Evolutionary conservation across 345 rosid species (phyloP).

Genomic region (Citrus hindsii): DNA sequence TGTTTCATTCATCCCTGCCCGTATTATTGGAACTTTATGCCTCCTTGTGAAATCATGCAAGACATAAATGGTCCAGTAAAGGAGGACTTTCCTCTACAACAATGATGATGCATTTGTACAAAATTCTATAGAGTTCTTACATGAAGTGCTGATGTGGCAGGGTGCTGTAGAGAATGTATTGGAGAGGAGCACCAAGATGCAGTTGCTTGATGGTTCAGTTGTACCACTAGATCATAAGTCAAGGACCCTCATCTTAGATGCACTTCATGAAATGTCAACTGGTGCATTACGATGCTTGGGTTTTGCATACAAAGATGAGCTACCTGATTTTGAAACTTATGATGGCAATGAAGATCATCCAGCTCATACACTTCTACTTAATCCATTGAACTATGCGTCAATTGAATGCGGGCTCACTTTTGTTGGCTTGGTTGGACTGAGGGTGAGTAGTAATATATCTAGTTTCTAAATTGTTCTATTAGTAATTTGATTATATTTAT

Average conservation of each 20-base stretch:
- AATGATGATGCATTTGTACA: neutral
- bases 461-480: neutral
- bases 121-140: neutral
- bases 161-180: constrained; percentile 75
- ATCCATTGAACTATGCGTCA: constrained; percentile 51
- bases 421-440: constrained; percentile 59
- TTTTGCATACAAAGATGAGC: constrained; percentile 59
- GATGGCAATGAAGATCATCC: constrained; percentile 66
- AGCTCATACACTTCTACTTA: constrained; percentile 54
- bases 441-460: constrained; percentile 39
- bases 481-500: neutral
- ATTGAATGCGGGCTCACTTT: constrained; percentile 62
- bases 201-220: constrained; percentile 65
- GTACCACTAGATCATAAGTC: constrained; percentile 42
- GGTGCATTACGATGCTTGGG: constrained; percentile 63
- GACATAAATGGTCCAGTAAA: neutral
- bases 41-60: neutral
- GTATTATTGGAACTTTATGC: neutral
- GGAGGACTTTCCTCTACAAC: neutral
- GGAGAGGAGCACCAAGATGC: constrained; percentile 61
- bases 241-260: constrained; percentile 34
- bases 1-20: neutral
- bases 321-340: constrained; percentile 55
- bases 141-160: constrained; percentile 32
- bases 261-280: constrained; percentile 57